These are phyloP conservation scores for Warburgia ugandensis DNA, from an alignment of 164 flowering plant species.

Conservation along the genomic window DNA sequence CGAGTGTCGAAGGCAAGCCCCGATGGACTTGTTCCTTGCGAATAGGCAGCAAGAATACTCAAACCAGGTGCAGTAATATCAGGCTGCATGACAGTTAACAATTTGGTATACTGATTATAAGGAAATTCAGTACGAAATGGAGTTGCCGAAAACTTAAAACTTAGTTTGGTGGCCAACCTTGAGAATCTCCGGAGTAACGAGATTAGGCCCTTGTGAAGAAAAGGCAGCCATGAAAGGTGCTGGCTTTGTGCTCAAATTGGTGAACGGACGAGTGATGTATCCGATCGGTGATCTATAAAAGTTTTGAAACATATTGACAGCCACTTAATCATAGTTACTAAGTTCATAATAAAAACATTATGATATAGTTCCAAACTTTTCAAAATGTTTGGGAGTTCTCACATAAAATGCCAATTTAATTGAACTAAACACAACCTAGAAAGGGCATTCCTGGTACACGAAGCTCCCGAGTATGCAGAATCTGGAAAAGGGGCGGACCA, in stretches of 20 bases:
- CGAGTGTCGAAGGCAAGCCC: slow-evolving; percentile 35
- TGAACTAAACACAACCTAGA: no score
- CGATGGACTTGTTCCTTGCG: slow-evolving; percentile 47
- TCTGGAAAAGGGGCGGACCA: no score
- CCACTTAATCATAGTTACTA: no score
- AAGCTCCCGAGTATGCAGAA: no score
- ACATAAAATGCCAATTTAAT: no score
- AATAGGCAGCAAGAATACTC: slow-evolving; percentile 61
- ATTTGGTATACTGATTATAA: background rate
- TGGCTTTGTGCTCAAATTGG: slow-evolving; percentile 39
- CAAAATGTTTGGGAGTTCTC: no score
- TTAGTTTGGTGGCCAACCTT: slow-evolving; percentile 34
- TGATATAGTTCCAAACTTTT: no score
- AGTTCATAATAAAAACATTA: no score
- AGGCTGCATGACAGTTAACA: slow-evolving; percentile 34
- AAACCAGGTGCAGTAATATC: slow-evolving; percentile 86
- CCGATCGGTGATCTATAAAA: slow-evolving; percentile 46
- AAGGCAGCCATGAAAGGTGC: slow-evolving; percentile 79
- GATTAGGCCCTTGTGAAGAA: slow-evolving; percentile 73
- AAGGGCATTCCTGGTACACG: no score
- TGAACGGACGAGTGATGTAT: slow-evolving; percentile 32
- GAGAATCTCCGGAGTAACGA: slow-evolving; percentile 58
- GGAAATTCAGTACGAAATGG: background rate
- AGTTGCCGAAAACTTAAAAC: background rate
- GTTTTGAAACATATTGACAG: no score